Conservation (phyloP, 1,284 basidiomycete species). For the Trametes polyzona region DNA sequence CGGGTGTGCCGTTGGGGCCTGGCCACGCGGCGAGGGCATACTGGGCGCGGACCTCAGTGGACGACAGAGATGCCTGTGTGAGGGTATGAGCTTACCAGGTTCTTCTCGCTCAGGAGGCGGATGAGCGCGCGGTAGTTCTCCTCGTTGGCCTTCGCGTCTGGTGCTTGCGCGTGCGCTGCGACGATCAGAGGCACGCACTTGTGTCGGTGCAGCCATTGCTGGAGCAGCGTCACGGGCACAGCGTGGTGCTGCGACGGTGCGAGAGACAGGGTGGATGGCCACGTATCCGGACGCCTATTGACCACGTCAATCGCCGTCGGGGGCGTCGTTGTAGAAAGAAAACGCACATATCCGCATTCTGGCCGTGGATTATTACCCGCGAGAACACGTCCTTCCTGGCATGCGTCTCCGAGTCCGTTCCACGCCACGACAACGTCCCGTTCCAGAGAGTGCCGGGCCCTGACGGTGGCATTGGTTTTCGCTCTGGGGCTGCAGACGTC, state of each 20-base stretch:
- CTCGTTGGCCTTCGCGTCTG: slow-evolving; percentile 40
- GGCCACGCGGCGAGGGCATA: slow-evolving; percentile 62
- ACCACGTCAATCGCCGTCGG: no score
- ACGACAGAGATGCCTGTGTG: background rate
- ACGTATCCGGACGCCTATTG: slow-evolving; percentile 52
- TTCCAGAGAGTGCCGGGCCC: slow-evolving; percentile 43
- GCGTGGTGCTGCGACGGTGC: slow-evolving; percentile 46
- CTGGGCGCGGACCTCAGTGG: slow-evolving; percentile 39
- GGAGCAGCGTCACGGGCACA: slow-evolving; percentile 45
- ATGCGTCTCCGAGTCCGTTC: slow-evolving; percentile 43
- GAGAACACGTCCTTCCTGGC: slow-evolving; percentile 47
- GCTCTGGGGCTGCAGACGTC: background rate
- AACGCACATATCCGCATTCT: slow-evolving; percentile 36
- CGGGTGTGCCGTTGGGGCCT: slow-evolving; percentile 45
- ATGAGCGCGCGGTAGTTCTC: slow-evolving; percentile 44
- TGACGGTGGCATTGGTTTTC: background rate
- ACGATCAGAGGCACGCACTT: slow-evolving; percentile 30
- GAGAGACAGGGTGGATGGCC: slow-evolving; percentile 55
- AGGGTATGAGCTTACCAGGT: slow-evolving; percentile 42
- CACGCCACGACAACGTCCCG: slow-evolving; percentile 54
- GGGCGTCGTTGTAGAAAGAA: no score
- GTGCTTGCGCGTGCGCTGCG: slow-evolving; percentile 14
- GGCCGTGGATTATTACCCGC: slow-evolving; percentile 25
- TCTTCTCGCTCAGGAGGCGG: slow-evolving; percentile 45
- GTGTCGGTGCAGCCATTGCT: slow-evolving; percentile 51